A percentile compares a stretch with the other conserved stretches of the same genome.
These are phyloP conservation scores for Talaromyces sp. DNA, from an alignment of 2,329 filamentous ascomycete species.

Conservation along the genomic window DNA sequence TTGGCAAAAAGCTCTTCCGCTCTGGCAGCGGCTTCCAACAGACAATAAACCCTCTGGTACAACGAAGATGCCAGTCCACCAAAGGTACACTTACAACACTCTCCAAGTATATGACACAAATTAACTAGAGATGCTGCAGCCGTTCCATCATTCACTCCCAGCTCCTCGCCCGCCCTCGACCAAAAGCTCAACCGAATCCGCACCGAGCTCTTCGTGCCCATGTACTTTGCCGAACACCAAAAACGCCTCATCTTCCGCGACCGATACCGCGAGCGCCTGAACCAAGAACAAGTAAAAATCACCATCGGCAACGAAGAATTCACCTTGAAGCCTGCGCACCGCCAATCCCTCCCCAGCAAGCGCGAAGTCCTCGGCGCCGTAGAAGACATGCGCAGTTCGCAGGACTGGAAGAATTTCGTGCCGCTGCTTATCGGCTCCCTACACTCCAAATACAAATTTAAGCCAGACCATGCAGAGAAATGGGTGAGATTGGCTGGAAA, in stretches of 20 bases:
- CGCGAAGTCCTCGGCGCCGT: slow-evolving; percentile 31
- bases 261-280: slow-evolving; percentile 34
- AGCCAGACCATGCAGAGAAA: slow-evolving; percentile 29
- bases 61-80: slow-evolving; percentile 31
- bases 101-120: background rate
- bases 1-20: slow-evolving; percentile 39
- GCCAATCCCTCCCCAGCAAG: slow-evolving; percentile 32
- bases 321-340: slow-evolving; percentile 37
- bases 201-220: slow-evolving; percentile 44
- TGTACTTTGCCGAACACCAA: slow-evolving; percentile 36
- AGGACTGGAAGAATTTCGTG: slow-evolving; percentile 41
- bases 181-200: slow-evolving; percentile 40
- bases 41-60: slow-evolving; percentile 30
- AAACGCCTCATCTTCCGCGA: slow-evolving; percentile 39
- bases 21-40: slow-evolving; percentile 35
- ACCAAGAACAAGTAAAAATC: slow-evolving; percentile 41
- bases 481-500: slow-evolving; percentile 38
- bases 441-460: slow-evolving; percentile 29
- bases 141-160: slow-evolving; percentile 40
- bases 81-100: slow-evolving; percentile 25
- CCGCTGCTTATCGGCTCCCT: slow-evolving; percentile 40
- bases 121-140: slow-evolving; percentile 19
- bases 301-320: slow-evolving; percentile 39
- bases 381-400: slow-evolving; percentile 34
- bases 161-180: slow-evolving; percentile 41